Base-by-base conservation (phyloP, 176 grass and related monocot species). In the Cenchrus purpureus region DNA sequence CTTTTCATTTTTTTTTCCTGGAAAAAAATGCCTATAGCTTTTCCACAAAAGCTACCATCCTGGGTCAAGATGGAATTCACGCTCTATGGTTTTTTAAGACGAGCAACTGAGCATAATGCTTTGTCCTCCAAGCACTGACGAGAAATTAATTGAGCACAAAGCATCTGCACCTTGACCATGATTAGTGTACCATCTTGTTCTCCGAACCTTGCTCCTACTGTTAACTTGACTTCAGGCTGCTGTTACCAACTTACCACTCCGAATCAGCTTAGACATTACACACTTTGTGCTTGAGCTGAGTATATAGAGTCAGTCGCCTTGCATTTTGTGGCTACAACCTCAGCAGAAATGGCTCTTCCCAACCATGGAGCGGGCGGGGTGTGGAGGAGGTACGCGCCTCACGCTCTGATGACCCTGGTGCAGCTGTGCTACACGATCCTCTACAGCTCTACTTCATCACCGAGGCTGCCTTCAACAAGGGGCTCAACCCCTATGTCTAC, bases 381-480 rank as follows among this genome's bases (percentile, higher is more conserved):
- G 31, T 90, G 82, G 81, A 81, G 68, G 52, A 66, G 68, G 71
- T 93, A 92, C 54, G 92, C 87, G 78, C 57, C 96, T 72, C 93
- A 98, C 79, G 57, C 83, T 11, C 88, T 94, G 67, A 98, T 98
- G 93, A 75, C 75, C 68, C 34, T 95, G 80, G 73, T 51, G 77
- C 93, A 98, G 76, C 72, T 98, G 49, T 83, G 87, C 78, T 98
- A 94, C 71, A 94, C 96, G 44, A 80, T 94, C 53, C 81, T 98
- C 87, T 34, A 34, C 34, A 34, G 34, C 34, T 34, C 34, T 98
- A 95, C 81, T 98, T 98, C 87, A 8, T 98, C 62, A 92, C 93
- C 7, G 93, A 98, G 80, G 93, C 96, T 19, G 86, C 89, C 6
- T 93, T 93, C 84, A 84, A 90, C 65, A 64, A 44, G 8, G 96